Base-by-base conservation (phyloP, 225 moss, liverwort and hornwort species). In the Climacium dendroides region DNA sequence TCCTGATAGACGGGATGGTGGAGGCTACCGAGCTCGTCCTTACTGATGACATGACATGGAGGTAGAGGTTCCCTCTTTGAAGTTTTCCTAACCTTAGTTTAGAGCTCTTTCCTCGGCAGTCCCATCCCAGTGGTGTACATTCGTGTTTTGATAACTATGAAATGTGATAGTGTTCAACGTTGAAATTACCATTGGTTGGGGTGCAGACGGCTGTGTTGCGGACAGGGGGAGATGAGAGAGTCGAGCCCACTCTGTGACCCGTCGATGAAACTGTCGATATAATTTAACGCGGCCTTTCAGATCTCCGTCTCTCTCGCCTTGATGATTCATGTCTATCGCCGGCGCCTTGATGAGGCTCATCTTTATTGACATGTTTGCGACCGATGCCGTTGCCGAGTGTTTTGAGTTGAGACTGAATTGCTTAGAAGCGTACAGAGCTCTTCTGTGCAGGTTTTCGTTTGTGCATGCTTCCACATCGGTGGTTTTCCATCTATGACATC, bases 1-100 rank as follows among this genome's bases (percentile, higher is more conserved):
- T 35, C 98, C 97, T 16, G 98, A 98, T 71, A 97, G 98, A 85
- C 97, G 97, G 60, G 98, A 98, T 41, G 96, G 95, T 22, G 96
- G 98, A 55, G 96, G 96, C 53, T 97, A 97, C 70, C 96, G 98
- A 66, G 90, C 97, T 82, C 97, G 97, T 73, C 97, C 98, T 58
- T 98, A 98, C 91, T 98, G 92, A 97, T 65, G n/a, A 50, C 28
- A n/a, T 82, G 39, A 30, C n/a, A 39, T 60, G 28, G 45, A 82
- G 87, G 77, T 83, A 83, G 83, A n/a, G 77, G 83, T 47, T 64
- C 28, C 32, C 54, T 74, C 54, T 37, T 80, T 71, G 59, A 80
- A 81, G 41, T 73, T 81, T 48, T 66, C 66, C 29, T 23, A 47
- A n/a, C 58, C 77, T 65, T 73, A 81, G 81, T 55, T 66, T 64